Base-by-base conservation (phyloP, 2,329 filamentous ascomycete species). In the Hymenoscyphus albidus region DNA sequence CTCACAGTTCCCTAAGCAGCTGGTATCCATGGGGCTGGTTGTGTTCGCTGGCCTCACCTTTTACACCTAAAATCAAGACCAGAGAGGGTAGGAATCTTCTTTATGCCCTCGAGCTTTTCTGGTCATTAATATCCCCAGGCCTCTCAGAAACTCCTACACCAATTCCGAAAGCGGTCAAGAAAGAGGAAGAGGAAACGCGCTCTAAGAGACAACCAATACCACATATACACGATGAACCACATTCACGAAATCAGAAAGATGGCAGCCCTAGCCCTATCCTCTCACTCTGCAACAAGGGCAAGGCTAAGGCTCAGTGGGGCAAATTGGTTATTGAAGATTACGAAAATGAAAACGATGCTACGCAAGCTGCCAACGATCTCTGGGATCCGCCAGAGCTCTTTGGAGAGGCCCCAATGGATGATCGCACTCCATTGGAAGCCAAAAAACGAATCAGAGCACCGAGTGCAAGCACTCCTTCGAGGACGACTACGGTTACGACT, bases 381-480 rank as follows among this genome's bases (percentile, higher is more conserved):
- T 74, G 70, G 69, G 63, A 59, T 3, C 72, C 72, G 3, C 67
- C 69, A n/a, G 35, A 61, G 1, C 60, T 71, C 14, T 65, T 59
- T 27, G 35, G 9, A 7, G 42, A 42, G 32, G 55, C 5, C 22
- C n/a, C 10, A 54, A 12, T 10, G 22, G 18, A 54, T 4, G 22
- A 54, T 32, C 31, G 55, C 55, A 9, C 31, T 57, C 55, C 27
- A 9, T n/a, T 13, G 55, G 18, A 14, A 57, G 1, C 13, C 55
- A 13, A 38, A n/a, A 35, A 9, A 35, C 31, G 7, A n/a, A 38
- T 14, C 35, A 12, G 27, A n/a, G 55, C 35, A 6, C 5, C 35
- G 35, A 35, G 35, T 35, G 35, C 9, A 35, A 10, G 32, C 13
- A 16, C 16, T 9, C 55, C 61, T 65, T 54, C 18, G 18, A 54